A percentile compares a stretch with the other conserved stretches of the same genome.
Conservation (phyloP, 2,329 filamentous ascomycete genomes). For the Aspergillus quadricinctus region DNA sequence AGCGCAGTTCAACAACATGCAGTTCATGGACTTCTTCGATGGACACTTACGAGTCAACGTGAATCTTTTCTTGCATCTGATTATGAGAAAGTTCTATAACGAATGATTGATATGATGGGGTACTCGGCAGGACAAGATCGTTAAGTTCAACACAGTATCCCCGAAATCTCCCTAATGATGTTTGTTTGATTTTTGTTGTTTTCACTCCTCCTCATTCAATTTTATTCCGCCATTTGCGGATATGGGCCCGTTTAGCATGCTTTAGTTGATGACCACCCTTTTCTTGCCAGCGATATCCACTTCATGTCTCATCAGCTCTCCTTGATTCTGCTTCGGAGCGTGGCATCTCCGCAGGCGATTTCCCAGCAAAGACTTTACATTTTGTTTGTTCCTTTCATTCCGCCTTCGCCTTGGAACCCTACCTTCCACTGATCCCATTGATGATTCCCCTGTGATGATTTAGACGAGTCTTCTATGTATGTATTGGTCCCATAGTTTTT, state of each 20-base stretch:
- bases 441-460: constrained; percentile 13
- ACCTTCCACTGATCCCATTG: background rate
- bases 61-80: constrained; percentile 89
- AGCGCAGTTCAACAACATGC: constrained; percentile 94
- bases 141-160: background rate
- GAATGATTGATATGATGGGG: constrained; percentile 27
- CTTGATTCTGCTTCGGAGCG: background rate
- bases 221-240: constrained; percentile 8
- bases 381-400: background rate
- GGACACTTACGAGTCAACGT: constrained; percentile 86
- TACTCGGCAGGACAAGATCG: background rate
- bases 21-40: constrained; percentile 94
- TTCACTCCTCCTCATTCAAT: background rate
- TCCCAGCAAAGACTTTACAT: background rate
- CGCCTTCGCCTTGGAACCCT: background rate
- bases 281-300: background rate
- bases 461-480: constrained; percentile 21
- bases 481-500: constrained; percentile 14
- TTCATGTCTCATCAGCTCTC: background rate
- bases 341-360: background rate
- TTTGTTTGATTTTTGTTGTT: background rate
- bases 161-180: background rate
- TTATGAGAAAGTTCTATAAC: constrained; percentile 98
- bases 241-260: constrained; percentile 5
- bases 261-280: background rate